These are phyloP conservation scores for Raffaelea ambrosiae DNA, from an alignment of 2,329 filamentous ascomycete species.

Conservation along the genomic window DNA sequence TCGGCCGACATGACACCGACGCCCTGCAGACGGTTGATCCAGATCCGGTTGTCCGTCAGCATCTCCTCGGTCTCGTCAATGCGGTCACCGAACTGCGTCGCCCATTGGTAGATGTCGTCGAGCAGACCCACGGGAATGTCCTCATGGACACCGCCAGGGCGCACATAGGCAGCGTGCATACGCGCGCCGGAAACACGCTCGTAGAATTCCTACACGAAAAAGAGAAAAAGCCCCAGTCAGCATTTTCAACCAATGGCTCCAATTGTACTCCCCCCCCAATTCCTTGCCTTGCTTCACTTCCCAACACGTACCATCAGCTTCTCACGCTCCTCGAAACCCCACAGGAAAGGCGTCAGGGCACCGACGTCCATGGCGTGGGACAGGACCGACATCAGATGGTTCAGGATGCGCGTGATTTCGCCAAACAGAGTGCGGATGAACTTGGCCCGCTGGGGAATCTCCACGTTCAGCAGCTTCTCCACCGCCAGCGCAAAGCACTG, in stretches of 20 bases:
- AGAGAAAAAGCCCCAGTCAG: too few relatives aligned
- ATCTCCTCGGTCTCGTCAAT: conserved; percentile 99
- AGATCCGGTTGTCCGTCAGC: conserved; percentile 98
- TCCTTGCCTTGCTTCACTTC: too few relatives aligned
- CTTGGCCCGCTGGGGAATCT: conserved; percentile 91
- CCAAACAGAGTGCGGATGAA: conserved; percentile 94
- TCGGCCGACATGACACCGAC: conserved; percentile 84
- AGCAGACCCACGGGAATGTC: conserved; percentile 89
- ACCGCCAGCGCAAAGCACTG: conserved; percentile 93
- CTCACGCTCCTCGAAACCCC: conserved; percentile 99
- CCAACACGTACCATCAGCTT: conserved; percentile 90
- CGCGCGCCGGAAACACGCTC: conserved; percentile 97
- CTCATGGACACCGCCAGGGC: conserved; percentile 91
- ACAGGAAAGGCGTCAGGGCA: conserved; percentile 94
- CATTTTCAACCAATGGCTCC: too few relatives aligned
- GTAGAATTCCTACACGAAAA: conserved; percentile 90
- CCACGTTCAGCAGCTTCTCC: conserved; percentile 95
- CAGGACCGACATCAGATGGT: conserved; percentile 96
- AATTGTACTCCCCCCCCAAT: too few relatives aligned
- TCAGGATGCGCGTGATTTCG: conserved; percentile 87
- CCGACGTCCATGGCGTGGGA: conserved; percentile 99
- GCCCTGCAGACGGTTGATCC: conserved; percentile 87
- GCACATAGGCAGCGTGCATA: conserved; percentile 93
- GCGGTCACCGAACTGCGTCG: conserved; percentile 95
- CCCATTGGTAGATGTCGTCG: conserved; percentile 99